Percentiles rank a stretch among this genome's conserved stretches.
phyloP scores from a whole-genome alignment of 176 grass and related monocot species.

The Bonia amplexicaulis region DNA sequence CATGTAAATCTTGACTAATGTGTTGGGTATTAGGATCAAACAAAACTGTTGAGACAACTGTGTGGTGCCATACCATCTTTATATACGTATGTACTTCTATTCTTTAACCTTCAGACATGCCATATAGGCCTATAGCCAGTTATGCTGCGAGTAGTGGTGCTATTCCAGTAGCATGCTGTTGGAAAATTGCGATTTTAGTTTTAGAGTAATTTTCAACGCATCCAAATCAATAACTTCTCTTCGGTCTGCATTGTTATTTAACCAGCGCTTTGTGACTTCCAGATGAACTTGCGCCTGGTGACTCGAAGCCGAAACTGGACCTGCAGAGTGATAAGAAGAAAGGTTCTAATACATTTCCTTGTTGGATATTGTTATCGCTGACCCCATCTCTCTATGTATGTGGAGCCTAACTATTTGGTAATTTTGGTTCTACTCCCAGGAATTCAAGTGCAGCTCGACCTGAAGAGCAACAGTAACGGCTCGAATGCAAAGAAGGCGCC shows the following conservation, averaged over 20 bases:
- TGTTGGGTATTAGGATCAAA: neutral
- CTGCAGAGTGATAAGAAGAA: slow-evolving; percentile 75
- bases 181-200: neutral
- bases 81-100: neutral
- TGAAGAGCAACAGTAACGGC: slow-evolving; percentile 51
- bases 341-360: slow-evolving; percentile 44
- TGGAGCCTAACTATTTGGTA: neutral
- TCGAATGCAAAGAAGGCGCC: slow-evolving; percentile 58
- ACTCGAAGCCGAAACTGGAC: slow-evolving; percentile 63
- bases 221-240: neutral
- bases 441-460: slow-evolving; percentile 86
- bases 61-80: neutral
- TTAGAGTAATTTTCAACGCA: neutral
- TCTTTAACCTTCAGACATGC: neutral
- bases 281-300: slow-evolving; percentile 44
- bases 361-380: neutral
- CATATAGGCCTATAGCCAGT: neutral
- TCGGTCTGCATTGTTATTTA: neutral
- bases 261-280: slow-evolving; percentile 9
- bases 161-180: neutral
- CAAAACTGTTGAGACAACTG: neutral
- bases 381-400: neutral
- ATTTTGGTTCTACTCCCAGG: slow-evolving; percentile 34
- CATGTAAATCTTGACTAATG: neutral
- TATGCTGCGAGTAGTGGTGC: neutral